Conservation (phyloP, 2,329 filamentous ascomycete species). For the Cytospora schulzeri region DNA sequence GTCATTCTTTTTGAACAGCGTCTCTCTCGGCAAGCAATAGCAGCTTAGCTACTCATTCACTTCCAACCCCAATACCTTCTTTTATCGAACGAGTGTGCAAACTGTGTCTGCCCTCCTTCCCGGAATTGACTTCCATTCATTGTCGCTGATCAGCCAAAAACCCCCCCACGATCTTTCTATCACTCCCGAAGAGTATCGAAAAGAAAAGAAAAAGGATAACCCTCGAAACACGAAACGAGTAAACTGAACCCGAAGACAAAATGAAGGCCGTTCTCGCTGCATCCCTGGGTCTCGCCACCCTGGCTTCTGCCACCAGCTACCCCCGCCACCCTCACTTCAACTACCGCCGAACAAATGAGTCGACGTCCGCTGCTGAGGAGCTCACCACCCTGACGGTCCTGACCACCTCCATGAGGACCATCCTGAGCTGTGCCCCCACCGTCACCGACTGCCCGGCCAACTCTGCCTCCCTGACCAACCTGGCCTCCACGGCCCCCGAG, state of each 20-base stretch:
- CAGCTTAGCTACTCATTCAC: constrained; percentile 26
- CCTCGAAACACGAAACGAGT: constrained; percentile 24
- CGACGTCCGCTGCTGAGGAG: constrained; percentile 15
- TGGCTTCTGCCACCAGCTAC: constrained; percentile 43
- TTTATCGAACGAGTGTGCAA: constrained; percentile 33
- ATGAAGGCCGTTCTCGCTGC: constrained; percentile 51
- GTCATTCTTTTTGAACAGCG: constrained; percentile 29
- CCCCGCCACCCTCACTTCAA: constrained; percentile 40
- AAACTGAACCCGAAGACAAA: constrained; percentile 35
- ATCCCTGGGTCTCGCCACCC: constrained; percentile 47
- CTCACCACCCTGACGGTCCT: constrained; percentile 45
- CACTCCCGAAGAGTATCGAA: constrained; percentile 27
- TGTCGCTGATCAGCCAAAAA: constrained; percentile 29
- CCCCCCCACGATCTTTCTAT: constrained; percentile 24
- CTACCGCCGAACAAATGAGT: constrained; percentile 35
- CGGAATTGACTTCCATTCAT: constrained; percentile 39
- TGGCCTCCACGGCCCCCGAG: constrained; percentile 34
- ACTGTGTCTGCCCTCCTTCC: constrained; percentile 36
- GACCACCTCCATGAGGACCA: constrained; percentile 39
- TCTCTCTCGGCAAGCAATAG: constrained; percentile 26
- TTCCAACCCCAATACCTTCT: constrained; percentile 35
- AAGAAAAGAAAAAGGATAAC: constrained; percentile 22
- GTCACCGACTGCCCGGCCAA: constrained; percentile 45
- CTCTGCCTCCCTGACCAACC: constrained; percentile 34
- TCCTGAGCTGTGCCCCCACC: constrained; percentile 42